Percentiles rank a stretch among this genome's conserved stretches.
Evolutionary conservation across 164 flowering plant genomes (phyloP).

Genomic region (Cinnamomum chago): DNA sequence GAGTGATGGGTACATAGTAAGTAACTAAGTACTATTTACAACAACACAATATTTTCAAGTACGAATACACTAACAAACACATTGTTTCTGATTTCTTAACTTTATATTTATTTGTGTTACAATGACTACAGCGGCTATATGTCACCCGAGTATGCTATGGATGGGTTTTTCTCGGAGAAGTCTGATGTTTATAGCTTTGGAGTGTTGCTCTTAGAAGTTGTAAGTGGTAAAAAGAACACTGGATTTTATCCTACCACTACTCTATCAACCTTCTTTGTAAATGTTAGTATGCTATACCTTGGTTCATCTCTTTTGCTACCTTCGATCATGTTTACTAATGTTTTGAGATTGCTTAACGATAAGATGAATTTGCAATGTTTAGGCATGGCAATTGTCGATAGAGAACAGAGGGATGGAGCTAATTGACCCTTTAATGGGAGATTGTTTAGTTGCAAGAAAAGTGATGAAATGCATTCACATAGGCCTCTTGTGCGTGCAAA

Average conservation of each 20-base stretch:
- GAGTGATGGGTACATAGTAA: conserved; percentile 32
- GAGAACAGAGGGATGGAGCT: neutral
- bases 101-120: neutral
- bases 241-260: conserved; percentile 8
- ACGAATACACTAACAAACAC: neutral
- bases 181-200: conserved; percentile 16
- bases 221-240: conserved; percentile 16
- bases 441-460: too few relatives aligned
- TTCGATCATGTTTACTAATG: too few relatives aligned
- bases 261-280: conserved; percentile 8
- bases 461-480: neutral
- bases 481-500: neutral
- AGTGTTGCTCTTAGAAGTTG: conserved; percentile 6
- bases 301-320: too few relatives aligned
- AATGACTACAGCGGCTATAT: conserved; percentile 11
- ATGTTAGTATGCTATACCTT: neutral
- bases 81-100: neutral
- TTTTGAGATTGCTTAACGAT: too few relatives aligned
- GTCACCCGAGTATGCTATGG: conserved; percentile 13
- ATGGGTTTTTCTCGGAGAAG: conserved; percentile 10
- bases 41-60: neutral
- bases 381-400: neutral
- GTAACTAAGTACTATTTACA: conserved; percentile 4
- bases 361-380: neutral
- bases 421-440: neutral